phyloP scores from a whole-genome alignment of 2,329 filamentous ascomycete genomes.

The Pseudogymnoascus sp. region DNA sequence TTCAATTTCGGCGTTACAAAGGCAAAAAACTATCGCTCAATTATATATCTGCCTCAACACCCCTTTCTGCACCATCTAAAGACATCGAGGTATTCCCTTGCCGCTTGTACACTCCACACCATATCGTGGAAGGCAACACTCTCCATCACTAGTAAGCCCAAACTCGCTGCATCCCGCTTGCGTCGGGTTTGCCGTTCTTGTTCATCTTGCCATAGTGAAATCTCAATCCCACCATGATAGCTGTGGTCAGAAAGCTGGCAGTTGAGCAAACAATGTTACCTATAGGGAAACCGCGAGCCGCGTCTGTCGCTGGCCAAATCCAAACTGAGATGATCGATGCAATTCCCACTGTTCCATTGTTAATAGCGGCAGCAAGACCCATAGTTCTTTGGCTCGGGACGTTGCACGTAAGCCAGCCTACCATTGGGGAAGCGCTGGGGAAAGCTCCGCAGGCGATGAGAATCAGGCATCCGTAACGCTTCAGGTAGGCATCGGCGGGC shows the following conservation, averaged over 20 bases:
- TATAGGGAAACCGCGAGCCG: constrained; percentile 39
- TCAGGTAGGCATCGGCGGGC: constrained; percentile 16
- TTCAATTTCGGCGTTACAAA: too few relatives aligned
- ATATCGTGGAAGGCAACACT: too few relatives aligned
- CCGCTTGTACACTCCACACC: too few relatives aligned
- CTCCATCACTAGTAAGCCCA: not conserved
- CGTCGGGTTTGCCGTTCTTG: constrained; percentile 16
- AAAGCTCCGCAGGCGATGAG: constrained; percentile 60
- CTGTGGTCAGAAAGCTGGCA: constrained; percentile 28
- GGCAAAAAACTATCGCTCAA: too few relatives aligned
- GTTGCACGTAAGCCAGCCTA: constrained; percentile 37
- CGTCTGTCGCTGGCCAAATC: constrained; percentile 62
- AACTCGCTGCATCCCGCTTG: not conserved
- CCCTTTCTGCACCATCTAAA: too few relatives aligned
- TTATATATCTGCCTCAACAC: too few relatives aligned
- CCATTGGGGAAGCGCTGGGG: constrained; percentile 57
- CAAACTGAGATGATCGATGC: constrained; percentile 39
- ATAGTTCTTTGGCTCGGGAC: constrained; percentile 37
- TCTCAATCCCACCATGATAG: constrained; percentile 37
- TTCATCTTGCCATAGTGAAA: constrained; percentile 47
- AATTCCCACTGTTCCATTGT: constrained; percentile 31
- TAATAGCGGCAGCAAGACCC: constrained; percentile 30
- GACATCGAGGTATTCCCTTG: too few relatives aligned
- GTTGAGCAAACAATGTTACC: constrained; percentile 34
- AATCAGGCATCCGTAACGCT: constrained; percentile 57